Base-by-base conservation (phyloP, 2,329 filamentous ascomycete genomes). In the Arthrobotrys iridis region DNA sequence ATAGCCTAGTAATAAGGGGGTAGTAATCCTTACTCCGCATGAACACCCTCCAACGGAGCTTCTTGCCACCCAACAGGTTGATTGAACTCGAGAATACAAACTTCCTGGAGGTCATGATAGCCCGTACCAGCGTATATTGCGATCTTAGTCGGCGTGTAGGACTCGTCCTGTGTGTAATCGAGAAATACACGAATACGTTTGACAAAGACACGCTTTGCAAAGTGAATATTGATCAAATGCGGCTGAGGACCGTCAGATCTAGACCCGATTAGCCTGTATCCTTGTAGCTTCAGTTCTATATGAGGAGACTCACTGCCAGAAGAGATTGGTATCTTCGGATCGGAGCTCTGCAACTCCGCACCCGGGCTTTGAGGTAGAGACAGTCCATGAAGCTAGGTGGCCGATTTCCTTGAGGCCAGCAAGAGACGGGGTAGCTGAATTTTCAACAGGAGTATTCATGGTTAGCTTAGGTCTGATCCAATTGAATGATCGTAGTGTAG, bases 81-180 rank as follows among this genome's bases (percentile, higher is more conserved):
- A 77, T 89, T 88, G 22, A 97, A 89, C 77, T 88, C 87, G 85
- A 97, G 90, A 22, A 89, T 89, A 1, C 90, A 89, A 82, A 97
- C 98, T 77, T 95, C 91, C 63, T 96, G 90, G 7, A 98, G 87
- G 80, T 96, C 93, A 82, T 98, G 95, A 77, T 93, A 91, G 46
- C 93, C 93, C 77, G 93, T 97, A 10, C 95, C 95, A 0, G 93
- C 94, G 37, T 91, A 88, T 81, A 98, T 93, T 50, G 91, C 85
- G 80, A 99, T 96, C 79, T 93, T 92, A 0, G 93, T 98, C 0
- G 95, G 95, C 2, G 95, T 99, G 82, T 99, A 99, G 45, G 91
- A 95, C 83, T 99, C 95, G 82, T 99, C 95, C 63, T 92, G 88
- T 77, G 90, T 89, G 82, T 96, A 97, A 83, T 99, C 93, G 46